These are phyloP conservation scores for Rhamnella rubrinervis DNA, from an alignment of 331 rosid genomes.

Conservation along the genomic window DNA sequence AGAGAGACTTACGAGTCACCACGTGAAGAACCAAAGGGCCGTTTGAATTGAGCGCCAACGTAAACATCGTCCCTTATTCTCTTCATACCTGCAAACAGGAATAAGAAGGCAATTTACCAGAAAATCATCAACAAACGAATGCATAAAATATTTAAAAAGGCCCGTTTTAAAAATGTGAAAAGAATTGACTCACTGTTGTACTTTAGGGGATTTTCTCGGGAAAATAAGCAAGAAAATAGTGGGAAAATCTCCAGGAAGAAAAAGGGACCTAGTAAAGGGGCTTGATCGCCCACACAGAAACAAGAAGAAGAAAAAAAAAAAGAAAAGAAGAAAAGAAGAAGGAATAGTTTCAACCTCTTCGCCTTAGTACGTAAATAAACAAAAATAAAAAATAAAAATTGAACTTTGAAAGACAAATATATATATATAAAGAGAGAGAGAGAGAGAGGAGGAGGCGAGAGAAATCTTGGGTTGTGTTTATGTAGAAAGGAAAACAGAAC, in stretches of 20 bases:
- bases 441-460: background rate
- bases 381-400: conserved; percentile 6
- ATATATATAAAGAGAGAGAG: background rate
- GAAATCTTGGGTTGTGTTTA: no score
- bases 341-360: conserved; percentile 22
- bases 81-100: conserved; percentile 55
- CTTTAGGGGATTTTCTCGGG: conserved; percentile 32
- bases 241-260: conserved; percentile 33
- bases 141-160: conserved; percentile 12
- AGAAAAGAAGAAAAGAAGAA: background rate
- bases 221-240: conserved; percentile 27
- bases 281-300: conserved; percentile 45
- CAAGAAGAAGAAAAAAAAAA: background rate
- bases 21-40: conserved; percentile 61
- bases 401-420: background rate
- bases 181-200: conserved; percentile 23
- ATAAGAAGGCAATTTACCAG: conserved; percentile 8
- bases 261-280: conserved; percentile 15
- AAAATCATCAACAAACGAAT: conserved; percentile 10
- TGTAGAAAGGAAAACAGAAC: background rate
- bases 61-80: conserved; percentile 59
- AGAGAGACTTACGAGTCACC: conserved; percentile 59
- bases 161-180: conserved; percentile 1
- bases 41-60: conserved; percentile 58
- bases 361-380: conserved; percentile 1